These are phyloP conservation scores for Epichloe typhina DNA, from an alignment of 2,329 filamentous ascomycete genomes.

Conservation along the genomic window DNA sequence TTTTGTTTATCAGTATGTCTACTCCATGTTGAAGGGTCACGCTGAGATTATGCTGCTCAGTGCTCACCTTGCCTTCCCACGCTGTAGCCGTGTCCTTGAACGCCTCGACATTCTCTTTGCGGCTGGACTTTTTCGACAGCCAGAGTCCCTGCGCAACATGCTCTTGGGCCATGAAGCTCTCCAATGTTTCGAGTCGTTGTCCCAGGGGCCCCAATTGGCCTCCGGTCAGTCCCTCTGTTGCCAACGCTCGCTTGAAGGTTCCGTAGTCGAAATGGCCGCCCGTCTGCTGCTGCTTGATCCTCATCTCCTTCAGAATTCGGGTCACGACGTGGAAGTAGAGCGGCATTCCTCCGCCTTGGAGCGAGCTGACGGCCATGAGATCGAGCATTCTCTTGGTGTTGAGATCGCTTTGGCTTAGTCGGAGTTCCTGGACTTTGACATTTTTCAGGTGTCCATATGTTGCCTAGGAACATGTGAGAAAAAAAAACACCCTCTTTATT, in stretches of 20 bases:
- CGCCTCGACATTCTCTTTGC: too few relatives aligned
- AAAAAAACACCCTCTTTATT: neutral
- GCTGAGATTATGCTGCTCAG: too few relatives aligned
- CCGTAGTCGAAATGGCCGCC: slow-evolving; percentile 33
- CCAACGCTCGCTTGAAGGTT: slow-evolving; percentile 26
- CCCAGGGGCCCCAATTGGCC: slow-evolving; percentile 40
- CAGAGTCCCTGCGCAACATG: slow-evolving; percentile 5
- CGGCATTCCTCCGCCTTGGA: slow-evolving; percentile 27
- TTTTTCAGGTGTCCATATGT: slow-evolving; percentile 18
- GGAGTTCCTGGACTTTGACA: slow-evolving; percentile 35
- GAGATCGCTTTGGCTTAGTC: slow-evolving; percentile 36
- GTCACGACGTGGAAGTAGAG: slow-evolving; percentile 45
- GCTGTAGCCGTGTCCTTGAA: slow-evolving; percentile 4
- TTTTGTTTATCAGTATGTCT: neutral
- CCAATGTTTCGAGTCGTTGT: slow-evolving; percentile 29
- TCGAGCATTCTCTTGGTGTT: slow-evolving; percentile 46
- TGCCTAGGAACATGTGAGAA: neutral
- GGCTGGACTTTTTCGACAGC: neutral
- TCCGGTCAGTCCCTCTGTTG: slow-evolving; percentile 24
- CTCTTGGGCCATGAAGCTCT: slow-evolving; percentile 36
- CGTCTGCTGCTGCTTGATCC: slow-evolving; percentile 27
- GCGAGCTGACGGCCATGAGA: slow-evolving; percentile 39
- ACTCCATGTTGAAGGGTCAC: neutral
- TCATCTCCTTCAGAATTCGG: slow-evolving; percentile 43
- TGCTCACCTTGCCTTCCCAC: slow-evolving; percentile 11